Conservation (phyloP, 164 flowering plant genomes). For the Dillenia turbinata region DNA sequence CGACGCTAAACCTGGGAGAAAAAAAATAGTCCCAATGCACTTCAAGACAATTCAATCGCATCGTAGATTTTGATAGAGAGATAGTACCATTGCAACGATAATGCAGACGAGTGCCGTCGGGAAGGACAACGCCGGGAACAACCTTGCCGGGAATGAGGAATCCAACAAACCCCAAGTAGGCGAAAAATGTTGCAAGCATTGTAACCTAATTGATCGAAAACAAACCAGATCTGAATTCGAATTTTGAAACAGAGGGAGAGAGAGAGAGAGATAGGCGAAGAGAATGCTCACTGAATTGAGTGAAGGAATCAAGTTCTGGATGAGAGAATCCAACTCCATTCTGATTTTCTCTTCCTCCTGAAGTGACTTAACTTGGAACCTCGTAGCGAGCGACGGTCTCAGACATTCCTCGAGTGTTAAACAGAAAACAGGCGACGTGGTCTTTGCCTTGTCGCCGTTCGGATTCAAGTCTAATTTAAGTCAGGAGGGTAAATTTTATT, state of each 20-base stretch:
- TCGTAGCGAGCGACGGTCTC: too few species aligned
- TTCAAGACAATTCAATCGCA: background rate
- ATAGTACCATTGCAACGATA: constrained; percentile 82
- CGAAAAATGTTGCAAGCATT: constrained; percentile 45
- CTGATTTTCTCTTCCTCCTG: background rate
- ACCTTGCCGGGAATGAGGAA: constrained; percentile 71
- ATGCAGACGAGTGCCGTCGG: constrained; percentile 69
- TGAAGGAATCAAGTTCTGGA: constrained; percentile 49
- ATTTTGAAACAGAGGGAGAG: background rate
- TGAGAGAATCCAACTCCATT: constrained; percentile 41
- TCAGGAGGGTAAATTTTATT: too few species aligned
- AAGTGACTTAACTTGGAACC: background rate
- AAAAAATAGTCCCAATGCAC: background rate
- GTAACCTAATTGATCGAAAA: constrained; percentile 31
- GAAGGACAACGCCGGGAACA: constrained; percentile 58
- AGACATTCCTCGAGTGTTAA: too few species aligned
- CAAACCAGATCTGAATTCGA: background rate
- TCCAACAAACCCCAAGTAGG: constrained; percentile 63
- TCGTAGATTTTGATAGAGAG: background rate
- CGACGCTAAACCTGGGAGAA: constrained; percentile 48
- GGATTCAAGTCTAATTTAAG: too few species aligned
- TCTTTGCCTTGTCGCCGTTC: too few species aligned
- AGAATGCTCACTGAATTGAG: constrained; percentile 38
- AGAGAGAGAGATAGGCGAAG: background rate
- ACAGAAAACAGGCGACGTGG: too few species aligned